A percentile compares a stretch with the other conserved stretches of the same genome.
Conservation (phyloP, 2,329 filamentous ascomycete species). For the Pyricularia grisea region DNA sequence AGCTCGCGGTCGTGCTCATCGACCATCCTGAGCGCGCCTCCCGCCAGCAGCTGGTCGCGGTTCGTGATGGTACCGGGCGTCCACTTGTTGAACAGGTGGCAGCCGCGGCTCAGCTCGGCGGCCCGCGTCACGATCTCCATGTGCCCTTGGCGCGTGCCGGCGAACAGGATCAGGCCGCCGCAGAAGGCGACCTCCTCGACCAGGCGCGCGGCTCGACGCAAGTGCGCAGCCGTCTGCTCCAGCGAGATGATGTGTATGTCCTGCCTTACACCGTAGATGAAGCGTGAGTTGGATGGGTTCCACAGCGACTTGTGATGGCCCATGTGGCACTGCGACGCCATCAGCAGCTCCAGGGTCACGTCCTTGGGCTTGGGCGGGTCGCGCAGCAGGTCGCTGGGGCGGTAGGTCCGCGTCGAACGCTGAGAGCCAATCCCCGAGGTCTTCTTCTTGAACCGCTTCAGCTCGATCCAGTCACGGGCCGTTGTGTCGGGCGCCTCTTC, state of each 20-base stretch:
- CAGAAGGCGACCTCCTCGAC: constrained; percentile 77
- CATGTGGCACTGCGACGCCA: constrained; percentile 80
- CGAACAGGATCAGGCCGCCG: constrained; percentile 83
- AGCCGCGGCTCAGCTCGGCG: constrained; percentile 67
- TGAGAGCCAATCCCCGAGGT: constrained; percentile 39
- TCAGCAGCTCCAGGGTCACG: constrained; percentile 81
- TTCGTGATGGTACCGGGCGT: constrained; percentile 88
- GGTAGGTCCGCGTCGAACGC: constrained; percentile 44
- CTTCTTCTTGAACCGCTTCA: constrained; percentile 30
- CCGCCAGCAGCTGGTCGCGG: constrained; percentile 74
- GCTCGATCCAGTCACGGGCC: constrained; percentile 25
- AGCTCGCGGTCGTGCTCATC: constrained; percentile 58
- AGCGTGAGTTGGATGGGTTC: constrained; percentile 89
- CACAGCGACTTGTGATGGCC: constrained; percentile 85
- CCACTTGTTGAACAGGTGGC: constrained; percentile 90
- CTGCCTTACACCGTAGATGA: constrained; percentile 85
- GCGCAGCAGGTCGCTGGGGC: constrained; percentile 54
- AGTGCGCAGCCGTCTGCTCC: constrained; percentile 77
- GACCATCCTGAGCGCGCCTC: constrained; percentile 62
- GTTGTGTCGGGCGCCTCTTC: constrained; percentile 13
- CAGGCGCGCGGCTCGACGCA: constrained; percentile 87
- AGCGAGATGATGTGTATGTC: constrained; percentile 90
- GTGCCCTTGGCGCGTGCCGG: constrained; percentile 77
- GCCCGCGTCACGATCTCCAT: constrained; percentile 72
- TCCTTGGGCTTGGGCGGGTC: constrained; percentile 71